phyloP scores from a whole-genome alignment of 768 basidiomycete genomes.

The Amanita subjunquillea region DNA sequence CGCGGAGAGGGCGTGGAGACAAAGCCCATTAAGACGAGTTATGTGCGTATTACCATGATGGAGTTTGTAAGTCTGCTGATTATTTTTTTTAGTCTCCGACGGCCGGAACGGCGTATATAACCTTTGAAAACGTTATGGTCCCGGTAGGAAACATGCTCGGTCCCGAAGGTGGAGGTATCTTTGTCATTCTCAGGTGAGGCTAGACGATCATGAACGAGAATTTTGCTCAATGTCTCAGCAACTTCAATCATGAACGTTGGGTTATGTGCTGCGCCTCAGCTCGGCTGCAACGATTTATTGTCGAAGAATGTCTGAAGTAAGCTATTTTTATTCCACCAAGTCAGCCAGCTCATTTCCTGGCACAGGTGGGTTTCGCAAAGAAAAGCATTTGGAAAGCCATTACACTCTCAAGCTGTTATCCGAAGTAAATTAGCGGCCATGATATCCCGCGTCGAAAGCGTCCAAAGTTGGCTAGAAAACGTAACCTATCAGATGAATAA shows the following conservation, averaged over 20 bases:
- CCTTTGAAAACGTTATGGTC: constrained; percentile 75
- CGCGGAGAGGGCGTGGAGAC: constrained; percentile 77
- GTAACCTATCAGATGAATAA: constrained; percentile 82
- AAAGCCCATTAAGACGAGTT: constrained; percentile 71
- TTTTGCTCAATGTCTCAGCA: constrained; percentile 27
- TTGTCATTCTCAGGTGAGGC: constrained; percentile 35
- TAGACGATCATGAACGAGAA: not conserved
- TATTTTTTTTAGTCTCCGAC: constrained; percentile 44
- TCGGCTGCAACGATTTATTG: constrained; percentile 50
- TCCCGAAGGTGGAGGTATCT: constrained; percentile 59
- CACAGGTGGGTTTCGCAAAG: constrained; percentile 77
- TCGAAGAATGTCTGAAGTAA: constrained; percentile 45
- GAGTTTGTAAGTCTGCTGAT: constrained; percentile 1
- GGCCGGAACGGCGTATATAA: constrained; percentile 74
- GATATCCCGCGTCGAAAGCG: constrained; percentile 52
- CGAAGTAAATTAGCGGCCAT: constrained; percentile 82
- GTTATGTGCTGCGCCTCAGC: constrained; percentile 74
- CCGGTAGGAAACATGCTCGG: constrained; percentile 82
- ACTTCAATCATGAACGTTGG: constrained; percentile 96
- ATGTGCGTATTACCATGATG: constrained; percentile 16
- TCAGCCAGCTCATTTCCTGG: constrained; percentile 3
- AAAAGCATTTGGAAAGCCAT: constrained; percentile 83
- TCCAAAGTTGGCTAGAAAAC: constrained; percentile 76
- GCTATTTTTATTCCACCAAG: constrained; percentile 6
- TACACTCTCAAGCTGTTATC: constrained; percentile 80